Evolutionary conservation across 768 basidiomycete genomes (phyloP), one percentile per base, ranked within the genome.

Genomic region (Boletus reticuloceps): DNA sequence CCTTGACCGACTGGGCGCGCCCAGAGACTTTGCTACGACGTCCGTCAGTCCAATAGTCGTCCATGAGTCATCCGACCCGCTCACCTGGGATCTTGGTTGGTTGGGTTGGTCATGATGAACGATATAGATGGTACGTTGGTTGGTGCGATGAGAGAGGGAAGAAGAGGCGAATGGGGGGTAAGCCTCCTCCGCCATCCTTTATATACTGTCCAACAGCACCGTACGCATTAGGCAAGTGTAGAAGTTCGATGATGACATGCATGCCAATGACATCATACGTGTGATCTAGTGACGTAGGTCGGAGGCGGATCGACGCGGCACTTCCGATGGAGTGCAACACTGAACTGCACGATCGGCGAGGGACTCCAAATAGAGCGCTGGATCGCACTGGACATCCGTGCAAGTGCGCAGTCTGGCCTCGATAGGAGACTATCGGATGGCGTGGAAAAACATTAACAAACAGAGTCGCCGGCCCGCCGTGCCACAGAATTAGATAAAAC

Each of bases 1-100:
- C 77, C 63, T 76, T 78, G 20, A 66, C 32, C 2, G 76, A 74
- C 51, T 77, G 75, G n/a, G 55, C 58, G 48, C 72, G 65, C 25
- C 74, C 75, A 46, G 69, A 54, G 27, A 58, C 13, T 58, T 76
- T 77, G 60, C 75, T 75, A 20, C 17, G 16, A 13, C 7, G 16
- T 10, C 16, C 1, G 29, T 64, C 44, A 58, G 42, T 20, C 9
- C 11, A 1, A 4, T 1, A 32, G 3, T 12, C 19, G 27, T 6
- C 20, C 0, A 9, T 31, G 10, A 5, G 14, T 17, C n/a, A 19
- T 20, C 50, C 10, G 42, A 9, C n/a, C 14, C 7, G 19, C 60
- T 58, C 22, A 72, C 69, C 69, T 71, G 2, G 69, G 59, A 0
- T 71, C 63, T 57, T 69, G 63, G 59, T 37, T 59, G 55, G 58